Evolutionary conservation across 345 rosid genomes (phyloP), one percentile per base, ranked within the genome.

Genomic region (Rhizophora apiculata): DNA sequence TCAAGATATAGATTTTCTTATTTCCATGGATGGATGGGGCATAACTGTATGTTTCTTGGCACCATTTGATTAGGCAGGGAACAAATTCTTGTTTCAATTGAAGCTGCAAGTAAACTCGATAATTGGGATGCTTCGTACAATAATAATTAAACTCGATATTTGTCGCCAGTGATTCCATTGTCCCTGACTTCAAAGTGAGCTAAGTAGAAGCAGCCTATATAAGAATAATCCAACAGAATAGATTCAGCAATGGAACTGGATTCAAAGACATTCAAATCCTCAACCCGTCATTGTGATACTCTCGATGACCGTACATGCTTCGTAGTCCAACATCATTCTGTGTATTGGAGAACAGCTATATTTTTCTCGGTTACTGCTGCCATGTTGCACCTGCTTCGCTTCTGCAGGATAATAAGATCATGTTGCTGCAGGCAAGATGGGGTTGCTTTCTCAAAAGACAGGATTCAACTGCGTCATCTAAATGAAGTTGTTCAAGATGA

Each of bases 311-410:
- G 8, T 19, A 68, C 6, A 73, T 73, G 74, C 31, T 65, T 56
- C 2, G 53, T 39, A 63, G 49, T 61, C 57, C 68, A 67, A 16
- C 24, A 8, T 43, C 72, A 9, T 11, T 8, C 26, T 15, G n/a
- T 19, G 3, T 1, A 15, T 8, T 57, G 68, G 74, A 60, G 72
- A 64, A 71, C 72, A 0, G 6, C 32, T 32, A 69, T 74, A 37
- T n/a, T 81, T 19, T 62, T 57, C 20, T 22, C 60, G 37, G 18
- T 39, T 26, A 3, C 67, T 8, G 62, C 76, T 61, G 15, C 34
- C 18, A 11, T 68, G 62, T 10, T 80, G 56, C 10, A 78, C 16
- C 6, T 76, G 32, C 4, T 76, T 58, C 39, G 74, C 39, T 80
- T 65, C 62, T 70, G 2, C 75, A 58, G 34, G 24, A 36, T 70